A percentile compares a stretch with the other conserved stretches of the same genome.
These are phyloP conservation scores for Daldinia bambusicola DNA, from an alignment of 495 filamentous ascomycete genomes.

Conservation along the genomic window DNA sequence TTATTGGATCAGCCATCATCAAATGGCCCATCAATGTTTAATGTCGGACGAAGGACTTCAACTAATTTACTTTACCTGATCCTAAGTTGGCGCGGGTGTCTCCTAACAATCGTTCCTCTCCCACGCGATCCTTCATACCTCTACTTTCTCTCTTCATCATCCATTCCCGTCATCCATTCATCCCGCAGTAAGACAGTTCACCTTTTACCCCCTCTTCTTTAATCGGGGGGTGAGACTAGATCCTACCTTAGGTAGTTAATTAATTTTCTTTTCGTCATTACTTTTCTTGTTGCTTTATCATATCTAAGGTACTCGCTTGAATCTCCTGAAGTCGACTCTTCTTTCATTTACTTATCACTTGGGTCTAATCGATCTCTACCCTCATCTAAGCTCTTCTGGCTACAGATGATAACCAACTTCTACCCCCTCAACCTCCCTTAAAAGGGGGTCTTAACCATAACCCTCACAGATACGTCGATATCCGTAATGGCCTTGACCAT, in stretches of 20 bases:
- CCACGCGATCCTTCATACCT: slow-evolving; percentile 40
- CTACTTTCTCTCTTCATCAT: slow-evolving; percentile 30
- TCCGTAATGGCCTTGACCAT: slow-evolving; percentile 70
- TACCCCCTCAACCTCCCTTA: slow-evolving; percentile 1
- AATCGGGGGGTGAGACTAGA: slow-evolving; percentile 28
- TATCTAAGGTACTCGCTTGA: background rate
- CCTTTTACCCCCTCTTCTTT: slow-evolving; percentile 7
- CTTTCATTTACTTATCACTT: background rate
- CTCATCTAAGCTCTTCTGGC: no score
- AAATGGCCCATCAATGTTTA: slow-evolving; percentile 15
- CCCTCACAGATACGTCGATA: background rate
- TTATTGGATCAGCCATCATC: slow-evolving; percentile 3
- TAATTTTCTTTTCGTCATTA: slow-evolving; percentile 21
- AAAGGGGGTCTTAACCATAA: slow-evolving; percentile 27
- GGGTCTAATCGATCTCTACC: no score
- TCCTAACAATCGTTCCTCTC: slow-evolving; percentile 18
- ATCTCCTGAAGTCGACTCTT: background rate
- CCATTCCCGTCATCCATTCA: slow-evolving; percentile 21
- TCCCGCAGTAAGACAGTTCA: slow-evolving; percentile 4
- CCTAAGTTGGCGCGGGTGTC: slow-evolving; percentile 9
- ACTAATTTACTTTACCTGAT: slow-evolving; percentile 25
- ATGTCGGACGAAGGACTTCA: slow-evolving; percentile 17
- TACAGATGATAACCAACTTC: no score
- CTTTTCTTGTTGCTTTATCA: slow-evolving; percentile 11
- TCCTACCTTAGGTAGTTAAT: slow-evolving; percentile 7